A percentile compares a stretch with the other conserved stretches of the same genome.
Evolutionary conservation across 306 rosid genomes (phyloP).

Genomic region (Medicago truncatula): MtrunA17r5.0-ANR NC_053044.1:53087001-53087500

Average conservation of each 20-base stretch:
- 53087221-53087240: no score
- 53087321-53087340: conserved; percentile 5
- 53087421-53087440: conserved; percentile 42
- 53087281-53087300: neutral
- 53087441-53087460: neutral
- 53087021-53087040: neutral
- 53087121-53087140: neutral
- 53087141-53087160: neutral
- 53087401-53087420: conserved; percentile 45
- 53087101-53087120: neutral
- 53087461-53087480: conserved; percentile 38
- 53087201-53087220: neutral
- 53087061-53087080: neutral
- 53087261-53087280: neutral
- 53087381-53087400: conserved; percentile 30
- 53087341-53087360: conserved; percentile 39
- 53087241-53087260: neutral
- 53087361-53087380: conserved; percentile 41
- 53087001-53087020: neutral
- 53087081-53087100: conserved; percentile 3
- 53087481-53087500: conserved; percentile 9
- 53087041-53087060: neutral
- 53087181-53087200: neutral
- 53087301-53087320: neutral
- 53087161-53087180: neutral